Base-by-base conservation (phyloP, 192 early-diverging fungal genomes). In the Lobosporangium transversale region DNA sequence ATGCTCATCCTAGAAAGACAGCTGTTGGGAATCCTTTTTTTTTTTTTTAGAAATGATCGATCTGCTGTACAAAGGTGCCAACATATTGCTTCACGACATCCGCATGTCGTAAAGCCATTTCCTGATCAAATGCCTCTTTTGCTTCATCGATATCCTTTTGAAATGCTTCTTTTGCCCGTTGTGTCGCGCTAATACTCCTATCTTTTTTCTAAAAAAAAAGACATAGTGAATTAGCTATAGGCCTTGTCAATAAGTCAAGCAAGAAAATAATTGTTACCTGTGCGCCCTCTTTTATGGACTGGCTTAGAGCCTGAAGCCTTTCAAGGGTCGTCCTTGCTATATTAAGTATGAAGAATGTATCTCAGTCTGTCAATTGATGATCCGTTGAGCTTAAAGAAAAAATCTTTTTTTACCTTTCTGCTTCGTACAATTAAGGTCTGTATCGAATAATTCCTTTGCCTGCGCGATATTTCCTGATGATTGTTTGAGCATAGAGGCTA, bases 41-140 rank as follows among this genome's bases (percentile, higher is more conserved):
- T n/a, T n/a, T n/a, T n/a, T n/a, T n/a, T n/a, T 44, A 70, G 29
- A 58, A 63, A 27, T 57, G 48, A 23, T 60, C 70, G 43, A 65
- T 66, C 33, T 60, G 49, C 20, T 74, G 56, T 15, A 76, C 62
- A 51, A 65, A 76, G 20, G 53, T 45, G 12, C 73, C 73, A 5
- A 76, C 73, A 24, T 76, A 76, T 29, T 76, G 73, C 27, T 67
- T 76, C 14, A 76, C 64, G 17, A 67, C 65, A 31, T 76, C 73
- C 0, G 73, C 64, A 57, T 76, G 73, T 62, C 73, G 73, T 6
- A 76, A 26, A 1, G 58, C 58, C 73, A 76, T 76, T 36, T 76
- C 73, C 47, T 76, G 64, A 23, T 76, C 73, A n/a, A 76, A 76
- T 33, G 73, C 73, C 23, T 66, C 73, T 21, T 44, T 66, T 2